These are phyloP conservation scores for Saraca asoca DNA, from an alignment of 331 rosid genomes.

Conservation along the genomic window DNA sequence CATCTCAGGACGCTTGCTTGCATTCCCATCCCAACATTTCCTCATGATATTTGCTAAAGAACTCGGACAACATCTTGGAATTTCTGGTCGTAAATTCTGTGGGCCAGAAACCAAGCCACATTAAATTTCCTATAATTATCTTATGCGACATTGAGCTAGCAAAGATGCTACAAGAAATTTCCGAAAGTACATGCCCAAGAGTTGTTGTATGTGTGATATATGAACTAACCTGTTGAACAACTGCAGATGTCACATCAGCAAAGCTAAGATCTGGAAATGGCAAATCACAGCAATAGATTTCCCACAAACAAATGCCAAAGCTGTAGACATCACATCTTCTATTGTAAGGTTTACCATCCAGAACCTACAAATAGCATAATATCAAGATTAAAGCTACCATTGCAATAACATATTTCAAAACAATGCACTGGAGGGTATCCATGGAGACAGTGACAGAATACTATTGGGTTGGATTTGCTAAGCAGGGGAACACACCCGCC, in stretches of 20 bases:
- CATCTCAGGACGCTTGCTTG: conserved; percentile 83
- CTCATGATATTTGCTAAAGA: conserved; percentile 62
- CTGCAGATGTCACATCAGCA: conserved; percentile 60
- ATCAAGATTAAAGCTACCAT: conserved; percentile 19
- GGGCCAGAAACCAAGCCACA: not conserved
- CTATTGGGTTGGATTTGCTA: too few relatives aligned
- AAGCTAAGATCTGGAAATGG: conserved; percentile 79
- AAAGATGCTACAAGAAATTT: not conserved
- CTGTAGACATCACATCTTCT: conserved; percentile 94
- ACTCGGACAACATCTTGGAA: conserved; percentile 81
- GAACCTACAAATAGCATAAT: conserved; percentile 54
- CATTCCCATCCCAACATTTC: conserved; percentile 73
- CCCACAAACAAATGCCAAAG: conserved; percentile 96
- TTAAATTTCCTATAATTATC: conserved; percentile 13
- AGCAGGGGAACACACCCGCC: not conserved
- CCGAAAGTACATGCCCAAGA: not conserved
- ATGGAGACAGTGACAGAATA: not conserved
- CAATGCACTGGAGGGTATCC: not conserved
- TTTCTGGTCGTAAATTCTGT: conserved; percentile 74
- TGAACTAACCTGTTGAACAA: conserved; percentile 61
- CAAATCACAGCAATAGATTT: conserved; percentile 77
- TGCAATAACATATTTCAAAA: not conserved
- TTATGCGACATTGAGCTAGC: not conserved
- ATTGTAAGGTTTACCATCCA: conserved; percentile 83
- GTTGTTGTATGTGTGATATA: not conserved